Conservation (phyloP, 2,329 filamentous ascomycete species). For the Akanthomyces dipterigenus region DNA sequence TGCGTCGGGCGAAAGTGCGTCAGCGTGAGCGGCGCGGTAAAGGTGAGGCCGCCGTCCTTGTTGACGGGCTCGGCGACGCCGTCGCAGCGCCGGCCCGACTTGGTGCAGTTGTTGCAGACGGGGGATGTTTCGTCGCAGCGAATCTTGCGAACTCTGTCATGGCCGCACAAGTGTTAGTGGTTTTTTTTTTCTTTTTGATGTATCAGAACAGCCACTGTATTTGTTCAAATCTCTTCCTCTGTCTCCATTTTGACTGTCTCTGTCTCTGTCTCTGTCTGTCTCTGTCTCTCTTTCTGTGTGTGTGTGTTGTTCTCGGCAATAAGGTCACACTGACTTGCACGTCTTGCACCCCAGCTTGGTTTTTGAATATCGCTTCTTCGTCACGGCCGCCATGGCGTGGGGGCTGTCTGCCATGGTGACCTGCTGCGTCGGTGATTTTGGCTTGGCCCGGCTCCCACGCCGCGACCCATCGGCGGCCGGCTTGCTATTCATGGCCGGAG, state of each 20-base stretch:
- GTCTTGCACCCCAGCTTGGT: conserved; percentile 13
- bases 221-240: too few relatives aligned
- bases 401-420: not conserved
- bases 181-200: not conserved
- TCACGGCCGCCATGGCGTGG: not conserved
- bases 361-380: conserved; percentile 12
- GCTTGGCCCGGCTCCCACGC: not conserved
- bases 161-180: not conserved
- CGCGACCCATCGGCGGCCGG: not conserved
- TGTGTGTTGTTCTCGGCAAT: not conserved
- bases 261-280: too few relatives aligned
- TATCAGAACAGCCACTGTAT: too few relatives aligned
- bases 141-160: conserved; percentile 16
- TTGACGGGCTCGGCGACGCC: conserved; percentile 12
- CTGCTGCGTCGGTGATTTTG: not conserved
- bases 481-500: not conserved
- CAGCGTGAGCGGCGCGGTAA: conserved; percentile 14
- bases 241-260: too few relatives aligned
- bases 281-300: too few relatives aligned
- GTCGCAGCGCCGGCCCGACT: conserved; percentile 14
- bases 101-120: conserved; percentile 15
- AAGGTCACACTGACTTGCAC: conserved; percentile 11
- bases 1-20: conserved; percentile 14
- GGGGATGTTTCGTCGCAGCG: conserved; percentile 17
- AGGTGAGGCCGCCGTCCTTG: conserved; percentile 17